phyloP scores from a whole-genome alignment of 495 filamentous ascomycete species.

The Penicillium lividum region DNA sequence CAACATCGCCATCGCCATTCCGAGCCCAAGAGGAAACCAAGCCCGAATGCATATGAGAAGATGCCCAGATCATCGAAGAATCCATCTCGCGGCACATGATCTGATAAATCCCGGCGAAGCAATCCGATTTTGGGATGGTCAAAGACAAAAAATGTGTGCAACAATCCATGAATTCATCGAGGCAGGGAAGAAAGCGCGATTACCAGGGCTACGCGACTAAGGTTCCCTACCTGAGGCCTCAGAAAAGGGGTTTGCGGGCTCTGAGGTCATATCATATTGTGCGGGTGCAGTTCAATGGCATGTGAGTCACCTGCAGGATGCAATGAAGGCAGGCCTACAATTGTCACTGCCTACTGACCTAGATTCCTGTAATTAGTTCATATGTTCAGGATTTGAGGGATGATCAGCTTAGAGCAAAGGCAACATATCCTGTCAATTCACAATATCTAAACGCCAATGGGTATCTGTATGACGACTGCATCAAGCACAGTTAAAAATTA shows the following conservation, averaged over 20 bases:
- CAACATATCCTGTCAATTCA: not conserved
- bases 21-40: conserved; percentile 59
- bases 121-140: not conserved
- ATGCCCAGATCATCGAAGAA: conserved; percentile 61
- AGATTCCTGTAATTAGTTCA: not conserved
- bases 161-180: not conserved
- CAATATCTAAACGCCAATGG: conserved; percentile 6
- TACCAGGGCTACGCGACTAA: not conserved
- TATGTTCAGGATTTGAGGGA: not conserved
- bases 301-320: not conserved
- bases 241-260: not conserved
- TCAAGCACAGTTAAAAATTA: conserved; percentile 5
- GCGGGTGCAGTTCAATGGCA: not conserved
- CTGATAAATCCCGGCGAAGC: not conserved
- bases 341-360: not conserved
- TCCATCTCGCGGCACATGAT: not conserved
- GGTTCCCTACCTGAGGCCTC: not conserved
- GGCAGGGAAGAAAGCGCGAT: not conserved
- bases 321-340: not conserved
- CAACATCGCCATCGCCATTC: conserved; percentile 25
- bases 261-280: not conserved
- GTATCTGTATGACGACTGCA: conserved; percentile 30
- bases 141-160: not conserved
- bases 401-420: not conserved
- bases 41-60: conserved; percentile 95